Conservation (phyloP, 1,139 yeast genomes). For the Arxiozyma bovina region DNA sequence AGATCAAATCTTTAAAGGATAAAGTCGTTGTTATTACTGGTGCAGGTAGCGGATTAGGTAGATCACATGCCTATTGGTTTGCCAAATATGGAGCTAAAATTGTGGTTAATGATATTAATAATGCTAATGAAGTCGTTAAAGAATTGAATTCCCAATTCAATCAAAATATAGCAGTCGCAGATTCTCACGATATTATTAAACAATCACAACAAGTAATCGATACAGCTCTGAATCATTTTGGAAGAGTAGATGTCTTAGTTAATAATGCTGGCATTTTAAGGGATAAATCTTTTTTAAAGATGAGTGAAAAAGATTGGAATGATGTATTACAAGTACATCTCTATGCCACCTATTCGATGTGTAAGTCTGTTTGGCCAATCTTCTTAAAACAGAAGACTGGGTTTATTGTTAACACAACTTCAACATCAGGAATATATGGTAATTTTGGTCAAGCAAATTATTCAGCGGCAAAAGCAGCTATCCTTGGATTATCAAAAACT, state of each 20-base stretch:
- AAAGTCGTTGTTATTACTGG: constrained; percentile 92
- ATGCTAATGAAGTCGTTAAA: constrained; percentile 64
- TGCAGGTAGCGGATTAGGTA: constrained; percentile 92
- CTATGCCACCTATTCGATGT: constrained; percentile 69
- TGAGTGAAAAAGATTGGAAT: constrained; percentile 80
- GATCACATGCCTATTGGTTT: constrained; percentile 75
- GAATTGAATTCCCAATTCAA: constrained; percentile 54
- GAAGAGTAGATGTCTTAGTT: constrained; percentile 75
- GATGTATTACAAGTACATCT: constrained; percentile 76
- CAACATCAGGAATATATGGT: constrained; percentile 95
- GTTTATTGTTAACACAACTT: constrained; percentile 76
- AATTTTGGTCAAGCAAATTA: constrained; percentile 97
- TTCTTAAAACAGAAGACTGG: constrained; percentile 73
- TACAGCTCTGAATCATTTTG: constrained; percentile 69
- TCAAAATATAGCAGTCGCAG: constrained; percentile 80
- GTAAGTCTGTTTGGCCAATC: constrained; percentile 90
- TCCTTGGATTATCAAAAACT: constrained; percentile 76
- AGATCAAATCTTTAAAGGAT: constrained; percentile 54
- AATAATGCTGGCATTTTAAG: constrained; percentile 94
- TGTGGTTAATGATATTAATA: constrained; percentile 83
- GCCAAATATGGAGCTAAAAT: constrained; percentile 94
- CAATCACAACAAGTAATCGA: constrained; percentile 71
- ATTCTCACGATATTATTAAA: constrained; percentile 70
- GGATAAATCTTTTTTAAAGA: constrained; percentile 79
- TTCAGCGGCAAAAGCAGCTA: constrained; percentile 86